Conservation (phyloP, 768 basidiomycete genomes). For the Hericium coralloides region DNA sequence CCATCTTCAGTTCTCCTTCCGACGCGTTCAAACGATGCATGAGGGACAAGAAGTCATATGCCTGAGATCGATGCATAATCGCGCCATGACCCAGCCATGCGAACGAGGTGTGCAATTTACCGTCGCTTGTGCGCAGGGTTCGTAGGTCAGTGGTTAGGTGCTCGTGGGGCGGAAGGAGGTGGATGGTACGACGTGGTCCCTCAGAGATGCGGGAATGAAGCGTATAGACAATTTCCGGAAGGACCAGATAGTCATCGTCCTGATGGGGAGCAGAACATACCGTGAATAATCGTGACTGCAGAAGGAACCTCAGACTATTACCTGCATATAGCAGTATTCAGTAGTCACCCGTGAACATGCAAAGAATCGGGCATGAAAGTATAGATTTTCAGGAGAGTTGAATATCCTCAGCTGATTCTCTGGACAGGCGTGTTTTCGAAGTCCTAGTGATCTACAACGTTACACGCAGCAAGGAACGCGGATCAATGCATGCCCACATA, state of each 20-base stretch:
- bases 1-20: constrained; percentile 48
- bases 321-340: constrained; percentile 56
- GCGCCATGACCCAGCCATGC: constrained; percentile 64
- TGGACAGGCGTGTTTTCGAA: constrained; percentile 29
- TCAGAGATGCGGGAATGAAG: constrained; percentile 34
- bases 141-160: constrained; percentile 46
- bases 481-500: constrained; percentile 28
- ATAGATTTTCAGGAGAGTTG: constrained; percentile 48
- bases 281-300: background rate
- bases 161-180: constrained; percentile 55
- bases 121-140: constrained; percentile 26
- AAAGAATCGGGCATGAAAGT: constrained; percentile 54
- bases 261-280: constrained; percentile 15
- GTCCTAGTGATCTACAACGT: constrained; percentile 3
- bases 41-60: constrained; percentile 39
- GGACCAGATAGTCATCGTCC: constrained; percentile 64
- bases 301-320: constrained; percentile 14
- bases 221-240: constrained; percentile 44
- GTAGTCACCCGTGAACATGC: constrained; percentile 45
- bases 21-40: constrained; percentile 35
- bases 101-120: constrained; percentile 41
- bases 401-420: constrained; percentile 37
- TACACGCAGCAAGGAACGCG: background rate
- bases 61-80: constrained; percentile 36
- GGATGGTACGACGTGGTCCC: constrained; percentile 26